Evolutionary conservation across 2,329 filamentous ascomycete species (phyloP), one percentile per base, ranked within the genome.

Genomic region (Chalaropsis thielavioides): DNA sequence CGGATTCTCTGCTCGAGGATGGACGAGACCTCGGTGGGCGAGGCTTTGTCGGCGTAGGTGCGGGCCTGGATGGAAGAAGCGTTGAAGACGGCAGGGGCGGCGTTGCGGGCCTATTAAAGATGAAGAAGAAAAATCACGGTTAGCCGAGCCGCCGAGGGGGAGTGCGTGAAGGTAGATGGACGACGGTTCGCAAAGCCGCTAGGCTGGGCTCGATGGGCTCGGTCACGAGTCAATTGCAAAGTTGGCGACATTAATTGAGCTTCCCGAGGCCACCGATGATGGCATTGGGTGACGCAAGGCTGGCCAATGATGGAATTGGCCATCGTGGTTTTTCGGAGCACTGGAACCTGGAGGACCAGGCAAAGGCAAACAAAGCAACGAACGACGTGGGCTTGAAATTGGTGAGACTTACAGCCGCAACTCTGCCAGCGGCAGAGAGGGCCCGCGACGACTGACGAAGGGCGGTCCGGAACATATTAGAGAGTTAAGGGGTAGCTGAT

Each of bases 1-100:
- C 94, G 90, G 76, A 99, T 99, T 80, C 92, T 86, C 86, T 97
- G 92, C 84, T 97, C 94, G 76, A 99, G 89, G 79, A 99, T 97
- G 73, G 92, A 96, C 73, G 94, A 97, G 74, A 97, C 92, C 84
- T 99, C 94, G 74, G 92, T 99, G 73, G 94, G 94, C 68, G 91
- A 80, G 74, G 94, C 91, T 85, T 97, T 97, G 72, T 90, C 88
- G 76, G 90, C 92, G 81, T 96, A 97, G 79, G 84, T 84, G 80
- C 94, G 90, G 77, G 86, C 79, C 77, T 89, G 85, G 77, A 87
- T 81, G 72, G 84, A 80, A 72, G 81, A 79, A 74, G 83, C 81
- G 81, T 85, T 87, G 82, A 87, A 80, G 77, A 83, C 82, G 77
- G 84, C 86, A 76, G 91, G 89, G 81, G 85, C 83, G 82, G 86